Conservation (phyloP, 192 early-diverging fungal genomes). For the Coemansia sp. region DNA sequence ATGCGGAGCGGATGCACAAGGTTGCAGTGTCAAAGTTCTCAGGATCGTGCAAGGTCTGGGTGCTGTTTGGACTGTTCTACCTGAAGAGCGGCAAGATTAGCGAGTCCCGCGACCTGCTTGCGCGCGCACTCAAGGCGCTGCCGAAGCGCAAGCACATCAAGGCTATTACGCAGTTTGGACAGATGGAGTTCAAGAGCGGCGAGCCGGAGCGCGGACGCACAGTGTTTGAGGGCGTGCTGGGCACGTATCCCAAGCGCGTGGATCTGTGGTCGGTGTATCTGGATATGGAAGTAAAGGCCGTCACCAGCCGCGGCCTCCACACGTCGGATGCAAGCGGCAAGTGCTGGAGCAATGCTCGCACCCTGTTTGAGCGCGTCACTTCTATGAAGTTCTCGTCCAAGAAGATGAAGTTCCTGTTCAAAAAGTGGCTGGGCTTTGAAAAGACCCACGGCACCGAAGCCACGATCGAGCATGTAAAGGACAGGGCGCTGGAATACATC, state of each 20-base stretch:
- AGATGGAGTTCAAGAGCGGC: constrained; percentile 97
- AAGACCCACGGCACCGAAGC: constrained; percentile 82
- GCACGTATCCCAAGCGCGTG: constrained; percentile 87
- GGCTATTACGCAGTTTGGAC: constrained; percentile 91
- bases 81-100: constrained; percentile 67
- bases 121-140: constrained; percentile 76
- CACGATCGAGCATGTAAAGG: constrained; percentile 84
- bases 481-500: constrained; percentile 84
- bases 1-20: constrained; percentile 71
- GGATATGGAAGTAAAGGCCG: constrained; percentile 90
- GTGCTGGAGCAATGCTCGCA: constrained; percentile 51
- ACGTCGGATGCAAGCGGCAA: constrained; percentile 16
- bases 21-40: constrained; percentile 84
- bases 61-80: constrained; percentile 78
- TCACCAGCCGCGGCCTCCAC: constrained; percentile 25
- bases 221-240: constrained; percentile 94
- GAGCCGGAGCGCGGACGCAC: constrained; percentile 97
- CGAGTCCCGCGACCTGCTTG: constrained; percentile 79
- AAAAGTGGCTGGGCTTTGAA: constrained; percentile 96
- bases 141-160: constrained; percentile 97
- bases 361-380: constrained; percentile 90
- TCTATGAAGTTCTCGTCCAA: constrained; percentile 89
- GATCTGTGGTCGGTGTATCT: constrained; percentile 98
- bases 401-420: constrained; percentile 99
- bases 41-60: constrained; percentile 91